These are phyloP conservation scores for Endothia cerciana DNA, from an alignment of 2,329 filamentous ascomycete species.

Conservation along the genomic window DNA sequence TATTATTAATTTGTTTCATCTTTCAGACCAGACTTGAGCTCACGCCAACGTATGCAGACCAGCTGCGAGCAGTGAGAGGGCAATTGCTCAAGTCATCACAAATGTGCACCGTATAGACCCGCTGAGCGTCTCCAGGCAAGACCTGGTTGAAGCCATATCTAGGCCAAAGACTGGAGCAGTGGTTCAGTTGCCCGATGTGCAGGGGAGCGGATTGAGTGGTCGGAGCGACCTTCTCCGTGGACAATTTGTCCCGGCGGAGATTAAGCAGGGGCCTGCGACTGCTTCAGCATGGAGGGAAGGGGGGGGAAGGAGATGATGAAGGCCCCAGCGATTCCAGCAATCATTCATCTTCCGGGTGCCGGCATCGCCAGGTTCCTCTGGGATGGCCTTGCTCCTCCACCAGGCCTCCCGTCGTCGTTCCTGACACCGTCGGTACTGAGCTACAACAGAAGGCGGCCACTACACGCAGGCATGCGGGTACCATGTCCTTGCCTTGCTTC, in stretches of 20 bases:
- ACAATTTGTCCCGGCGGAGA: constrained; percentile 2
- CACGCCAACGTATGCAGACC: too few relatives aligned
- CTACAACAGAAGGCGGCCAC: background rate
- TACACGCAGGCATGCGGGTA: background rate
- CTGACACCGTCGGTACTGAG: background rate
- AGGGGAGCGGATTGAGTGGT: background rate
- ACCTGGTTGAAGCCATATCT: background rate
- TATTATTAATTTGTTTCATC: background rate
- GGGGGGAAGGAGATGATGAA: background rate
- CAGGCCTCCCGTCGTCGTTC: background rate
- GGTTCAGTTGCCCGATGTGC: background rate
- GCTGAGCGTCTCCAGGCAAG: too few relatives aligned
- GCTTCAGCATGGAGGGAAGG: background rate
- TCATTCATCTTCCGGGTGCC: background rate
- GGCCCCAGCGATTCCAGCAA: background rate
- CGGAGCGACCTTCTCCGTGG: constrained; percentile 10
- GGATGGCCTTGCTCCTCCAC: background rate
- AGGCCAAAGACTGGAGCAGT: background rate
- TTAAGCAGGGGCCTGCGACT: constrained; percentile 4
- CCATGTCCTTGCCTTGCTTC: background rate
- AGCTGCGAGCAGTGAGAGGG: too few relatives aligned
- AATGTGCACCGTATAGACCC: background rate
- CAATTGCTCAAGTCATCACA: background rate
- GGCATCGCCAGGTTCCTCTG: background rate
- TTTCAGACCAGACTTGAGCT: too few relatives aligned